Evolutionary conservation across 2,329 filamentous ascomycete genomes (phyloP), one percentile per base, ranked within the genome.

Genomic region (Kalaharituber pfeilii): DNA sequence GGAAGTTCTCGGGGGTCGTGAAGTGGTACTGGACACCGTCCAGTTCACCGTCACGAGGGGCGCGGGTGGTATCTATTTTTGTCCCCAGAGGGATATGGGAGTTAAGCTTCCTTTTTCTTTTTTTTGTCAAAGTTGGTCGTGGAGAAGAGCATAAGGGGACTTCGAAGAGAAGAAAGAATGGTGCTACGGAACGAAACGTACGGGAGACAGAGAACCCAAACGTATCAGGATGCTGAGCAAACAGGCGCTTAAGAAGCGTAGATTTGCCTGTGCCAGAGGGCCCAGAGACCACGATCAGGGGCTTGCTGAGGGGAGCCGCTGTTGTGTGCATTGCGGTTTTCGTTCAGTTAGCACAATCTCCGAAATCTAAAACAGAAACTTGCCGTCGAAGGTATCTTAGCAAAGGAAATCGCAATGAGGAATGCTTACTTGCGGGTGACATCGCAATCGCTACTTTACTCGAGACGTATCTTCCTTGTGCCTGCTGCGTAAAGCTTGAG

Each of bases 1-100:
- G 71, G 66, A 94, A 94, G 2, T 74, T 73, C 8, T 77, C 75
- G 3, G 69, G 63, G 67, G 75, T 77, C 20, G 73, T 75, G 65
- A 82, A 94, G 73, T 86, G 78, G 74, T 95, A 95, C 69, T 94
- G 79, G 42, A 78, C 73, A 65, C 84, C 86, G 66, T 89, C 69
- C 60, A 77, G 65, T 70, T 95, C 88, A 64, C 82, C 84, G 2
- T 76, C 71, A 24, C 88, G 80, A 1, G 88, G 87, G 1, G 70
- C 63, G 33, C 88, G 82, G 26, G 88, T 94, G 6, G 88, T 95
- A 73, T 94, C 59, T 60, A 24, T 26, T 6, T n/a, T n/a, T n/a
- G n/a, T n/a, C n/a, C n/a, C n/a, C n/a, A n/a, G n/a, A n/a, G n/a
- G n/a, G n/a, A n/a, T n/a, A n/a, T n/a, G n/a, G n/a, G n/a, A n/a